Conservation (phyloP, 2,329 filamentous ascomycete species). For the Trichophyton rubrum region DNA sequence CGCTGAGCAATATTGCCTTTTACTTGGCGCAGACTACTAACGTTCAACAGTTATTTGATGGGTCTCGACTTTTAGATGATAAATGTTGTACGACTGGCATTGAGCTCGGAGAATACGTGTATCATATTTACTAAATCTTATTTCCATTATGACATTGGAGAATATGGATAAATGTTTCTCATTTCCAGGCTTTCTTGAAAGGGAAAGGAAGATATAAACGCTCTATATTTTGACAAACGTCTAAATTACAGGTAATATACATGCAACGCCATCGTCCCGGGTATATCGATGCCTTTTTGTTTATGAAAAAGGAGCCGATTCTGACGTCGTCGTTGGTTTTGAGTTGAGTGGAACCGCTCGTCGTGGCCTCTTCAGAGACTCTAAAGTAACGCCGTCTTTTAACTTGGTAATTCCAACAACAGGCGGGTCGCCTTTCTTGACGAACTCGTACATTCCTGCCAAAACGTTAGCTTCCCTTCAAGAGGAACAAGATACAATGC, state of each 20-base stretch:
- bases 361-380: constrained; percentile 70
- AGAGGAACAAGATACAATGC: background rate
- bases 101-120: background rate
- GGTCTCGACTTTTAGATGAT: constrained; percentile 13
- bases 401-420: constrained; percentile 90
- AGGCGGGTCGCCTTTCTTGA: constrained; percentile 78
- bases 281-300: background rate
- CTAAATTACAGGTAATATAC: constrained; percentile 4
- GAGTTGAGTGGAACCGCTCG: constrained; percentile 43
- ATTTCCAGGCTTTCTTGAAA: no score
- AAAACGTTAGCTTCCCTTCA: background rate
- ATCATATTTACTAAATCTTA: background rate
- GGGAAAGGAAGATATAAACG: background rate
- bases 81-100: background rate
- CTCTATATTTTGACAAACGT: background rate
- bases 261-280: background rate
- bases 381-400: constrained; percentile 64
- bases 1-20: constrained; percentile 4
- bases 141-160: background rate
- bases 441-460: constrained; percentile 63
- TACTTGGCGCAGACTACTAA: background rate
- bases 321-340: background rate
- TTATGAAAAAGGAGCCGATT: background rate
- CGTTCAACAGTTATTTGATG: constrained; percentile 13
- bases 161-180: background rate